Evolutionary conservation across 2,329 filamentous ascomycete genomes (phyloP), one percentile per base, ranked within the genome.

Genomic region (Fusarium cyanostomum): DNA sequence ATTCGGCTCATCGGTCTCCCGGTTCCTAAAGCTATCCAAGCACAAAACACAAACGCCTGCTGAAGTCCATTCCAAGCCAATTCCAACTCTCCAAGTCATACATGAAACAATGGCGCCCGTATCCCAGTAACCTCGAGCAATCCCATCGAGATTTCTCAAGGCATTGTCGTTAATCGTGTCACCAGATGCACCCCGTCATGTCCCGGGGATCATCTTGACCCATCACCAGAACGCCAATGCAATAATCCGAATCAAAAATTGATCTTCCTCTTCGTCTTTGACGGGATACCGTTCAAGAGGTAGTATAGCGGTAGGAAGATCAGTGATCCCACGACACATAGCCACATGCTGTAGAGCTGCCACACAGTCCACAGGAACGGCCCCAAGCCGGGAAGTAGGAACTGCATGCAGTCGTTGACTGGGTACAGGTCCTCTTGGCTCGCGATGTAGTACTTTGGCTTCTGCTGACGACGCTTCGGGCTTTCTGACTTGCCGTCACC

Each of bases 401-500:
- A 95, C 68, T 89, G 89, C 59, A 94, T 79, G 62, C 89, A 89
- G 66, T 96, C 89, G 44, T 87, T 89, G 1, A 87, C 81, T 70
- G 94, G 91, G 71, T 96, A 96, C 8, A 94, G 78, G 72, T 97
- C 92, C 65, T 96, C 88, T 73, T 97, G 93, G 15, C 82, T 84
- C 7, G 81, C 75, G 62, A 96, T 94, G 72, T 89, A 91, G 78
- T 93, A 95, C 28, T 65, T 72, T 16, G 62, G 54, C n/a, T 54
- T 70, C 30, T 69, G 69, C 3, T 60, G 56, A 15, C 63, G 59
- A 5, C 62, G 60, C 5, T 13, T 70, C 33, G 6, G 61, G 35
- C 30, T 68, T 28, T 31, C 59, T 35, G 12, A 53, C n/a, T 13
- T 65, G 48, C 43, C 66, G 24, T 39, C 62, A 41, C 24, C 53